Base-by-base conservation (phyloP, 495 filamentous ascomycete species). In the Neurospora tetraspora region DNA sequence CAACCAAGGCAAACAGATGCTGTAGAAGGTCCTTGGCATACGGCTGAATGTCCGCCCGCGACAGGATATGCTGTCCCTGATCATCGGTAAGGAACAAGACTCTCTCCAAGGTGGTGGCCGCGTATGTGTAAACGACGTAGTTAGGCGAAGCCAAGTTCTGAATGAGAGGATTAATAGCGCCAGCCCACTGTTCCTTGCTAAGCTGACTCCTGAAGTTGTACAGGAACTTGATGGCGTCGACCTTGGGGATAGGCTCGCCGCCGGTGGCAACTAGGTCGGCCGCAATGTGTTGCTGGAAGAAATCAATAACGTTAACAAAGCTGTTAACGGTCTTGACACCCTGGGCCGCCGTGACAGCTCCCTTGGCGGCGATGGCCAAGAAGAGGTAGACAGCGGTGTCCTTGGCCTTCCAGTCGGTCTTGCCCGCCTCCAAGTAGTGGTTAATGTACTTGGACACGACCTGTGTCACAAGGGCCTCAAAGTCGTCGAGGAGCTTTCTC, bases 101-200 rank as follows among this genome's bases (percentile, higher is more conserved):
- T 39, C 96, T 88, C 82, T 99, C 96, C 31, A 98, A 89, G 4
- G 94, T 92, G 78, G 98, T 97, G 0, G 96, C 93, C 39, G 96
- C 94, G 74, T 98, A 99, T 1, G 94, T 98, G 81, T 98, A 97
- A 20, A 98, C 93, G 70, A 98, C 94, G 78, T 97, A 98, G 78
- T 97, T 94, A 2, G 86, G 83, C 0, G 93, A 96, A 53, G 86
- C 91, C 73, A 99, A 85, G 75, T 98, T 94, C 75, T 96, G 91
- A 39, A 97, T 93, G 70, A 99, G 85, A 10, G 97, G 88, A 18
- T 94, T 92, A 77, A 99, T 93, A 4, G 94, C 94, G 71, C 89
- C 88, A 70, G 90, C 89, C 93, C 96, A 97, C 78, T 97, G 92
- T 38, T 89, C 88, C 81, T 93, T 92, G 39, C 93, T 92, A 74